Percentiles rank a stretch among this genome's conserved stretches.
phyloP scores from a whole-genome alignment of 768 basidiomycete species.

The Lactarius hatsudake region DNA sequence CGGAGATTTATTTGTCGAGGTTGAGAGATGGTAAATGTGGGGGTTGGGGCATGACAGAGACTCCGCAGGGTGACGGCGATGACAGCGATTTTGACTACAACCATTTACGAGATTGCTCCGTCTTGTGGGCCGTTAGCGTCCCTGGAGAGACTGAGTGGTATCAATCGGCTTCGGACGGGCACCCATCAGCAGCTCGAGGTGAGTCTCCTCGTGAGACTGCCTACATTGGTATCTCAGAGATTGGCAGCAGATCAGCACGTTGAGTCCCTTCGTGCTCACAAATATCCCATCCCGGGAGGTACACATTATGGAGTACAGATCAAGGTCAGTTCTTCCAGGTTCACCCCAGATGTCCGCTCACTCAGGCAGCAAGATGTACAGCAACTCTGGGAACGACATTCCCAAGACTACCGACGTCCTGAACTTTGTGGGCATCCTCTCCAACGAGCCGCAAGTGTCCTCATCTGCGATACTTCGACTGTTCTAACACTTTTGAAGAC shows the following conservation, averaged over 20 bases:
- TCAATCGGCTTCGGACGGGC: slow-evolving; percentile 34
- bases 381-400: slow-evolving; percentile 40
- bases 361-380: slow-evolving; percentile 52
- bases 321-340: slow-evolving; percentile 46
- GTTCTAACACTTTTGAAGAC: slow-evolving; percentile 30
- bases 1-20: slow-evolving; percentile 67
- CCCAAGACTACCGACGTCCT: slow-evolving; percentile 61
- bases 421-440: slow-evolving; percentile 72
- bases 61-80: slow-evolving; percentile 31
- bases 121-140: slow-evolving; percentile 72
- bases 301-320: slow-evolving; percentile 69
- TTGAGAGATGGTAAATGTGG: slow-evolving; percentile 47
- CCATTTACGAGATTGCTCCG: slow-evolving; percentile 57
- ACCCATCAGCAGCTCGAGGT: slow-evolving; percentile 28
- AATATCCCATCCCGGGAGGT: slow-evolving; percentile 55
- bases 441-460: slow-evolving; percentile 56
- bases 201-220: neutral
- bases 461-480: neutral
- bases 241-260: neutral
- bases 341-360: slow-evolving; percentile 7
- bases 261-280: slow-evolving; percentile 46
- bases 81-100: slow-evolving; percentile 42
- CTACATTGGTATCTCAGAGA: neutral
- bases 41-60: slow-evolving; percentile 68
- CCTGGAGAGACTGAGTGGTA: slow-evolving; percentile 69